These are phyloP conservation scores for Geotrichum australiense DNA, from an alignment of 1,139 yeast species.

Conservation along the genomic window DNA sequence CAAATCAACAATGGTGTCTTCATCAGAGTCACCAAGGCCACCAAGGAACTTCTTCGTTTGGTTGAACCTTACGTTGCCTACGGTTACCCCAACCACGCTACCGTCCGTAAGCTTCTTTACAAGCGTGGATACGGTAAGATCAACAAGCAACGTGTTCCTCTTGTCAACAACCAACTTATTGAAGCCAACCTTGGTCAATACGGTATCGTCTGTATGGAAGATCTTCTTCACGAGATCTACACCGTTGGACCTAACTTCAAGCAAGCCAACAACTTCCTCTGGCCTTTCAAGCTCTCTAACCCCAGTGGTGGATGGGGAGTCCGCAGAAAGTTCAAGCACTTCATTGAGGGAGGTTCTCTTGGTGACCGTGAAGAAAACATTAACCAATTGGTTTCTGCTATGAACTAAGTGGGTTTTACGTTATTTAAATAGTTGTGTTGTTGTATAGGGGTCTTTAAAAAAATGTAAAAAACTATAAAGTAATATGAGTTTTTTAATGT, in stretches of 20 bases:
- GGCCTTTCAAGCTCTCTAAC: slow-evolving; percentile 99
- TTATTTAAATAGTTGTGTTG: slow-evolving; percentile 8
- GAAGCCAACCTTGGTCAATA: slow-evolving; percentile 92
- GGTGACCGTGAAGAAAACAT: slow-evolving; percentile 99
- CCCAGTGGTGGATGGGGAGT: slow-evolving; percentile 99
- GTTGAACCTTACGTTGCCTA: slow-evolving; percentile 99
- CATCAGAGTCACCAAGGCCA: slow-evolving; percentile 97
- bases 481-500: too few relatives aligned
- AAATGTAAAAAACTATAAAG: not conserved
- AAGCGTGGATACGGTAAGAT: slow-evolving; percentile 99
- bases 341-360: slow-evolving; percentile 99
- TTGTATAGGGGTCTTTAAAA: slow-evolving; percentile 9
- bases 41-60: slow-evolving; percentile 90
- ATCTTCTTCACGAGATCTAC: slow-evolving; percentile 97
- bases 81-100: slow-evolving; percentile 98
- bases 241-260: slow-evolving; percentile 99
- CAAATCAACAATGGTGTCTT: slow-evolving; percentile 99
- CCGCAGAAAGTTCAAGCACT: slow-evolving; percentile 98
- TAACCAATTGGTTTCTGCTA: slow-evolving; percentile 91
- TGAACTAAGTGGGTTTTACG: slow-evolving; percentile 14
- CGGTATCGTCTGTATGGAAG: slow-evolving; percentile 96
- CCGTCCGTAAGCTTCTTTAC: slow-evolving; percentile 95
- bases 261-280: slow-evolving; percentile 99
- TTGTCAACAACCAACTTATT: slow-evolving; percentile 81
- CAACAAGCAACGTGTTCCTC: slow-evolving; percentile 96